Conservation (phyloP, 139 green algal species). For the Desmodesmus armatus region DNA sequence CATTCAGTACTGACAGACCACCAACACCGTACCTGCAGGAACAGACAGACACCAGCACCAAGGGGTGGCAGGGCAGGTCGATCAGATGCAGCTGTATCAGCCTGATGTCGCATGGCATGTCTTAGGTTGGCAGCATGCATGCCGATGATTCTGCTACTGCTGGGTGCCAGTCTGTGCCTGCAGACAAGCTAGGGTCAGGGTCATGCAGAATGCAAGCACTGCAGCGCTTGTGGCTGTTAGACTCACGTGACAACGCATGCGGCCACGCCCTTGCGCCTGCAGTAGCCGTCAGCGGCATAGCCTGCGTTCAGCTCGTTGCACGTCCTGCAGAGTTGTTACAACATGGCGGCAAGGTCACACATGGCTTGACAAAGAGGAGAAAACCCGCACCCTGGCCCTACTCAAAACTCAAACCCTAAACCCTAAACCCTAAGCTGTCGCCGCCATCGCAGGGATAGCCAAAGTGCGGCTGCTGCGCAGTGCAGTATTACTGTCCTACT, state of each 20-base stretch:
- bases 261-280: slow-evolving; percentile 56
- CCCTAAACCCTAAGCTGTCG: too few species aligned
- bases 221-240: too few species aligned
- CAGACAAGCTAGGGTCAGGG: neutral
- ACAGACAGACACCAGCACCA: too few species aligned
- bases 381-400: too few species aligned
- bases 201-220: neutral
- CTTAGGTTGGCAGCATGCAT: neutral
- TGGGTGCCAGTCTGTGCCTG: neutral
- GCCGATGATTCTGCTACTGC: neutral
- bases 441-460: neutral
- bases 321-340: too few species aligned
- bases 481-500: too few species aligned
- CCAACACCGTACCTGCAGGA: slow-evolving; percentile 89
- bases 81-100: neutral
- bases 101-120: neutral
- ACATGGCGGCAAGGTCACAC: too few species aligned
- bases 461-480: neutral
- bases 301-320: slow-evolving; percentile 93
- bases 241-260: slow-evolving; percentile 67
- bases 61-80: too few species aligned
- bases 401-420: too few species aligned
- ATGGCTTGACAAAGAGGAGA: too few species aligned
- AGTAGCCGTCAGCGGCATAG: slow-evolving; percentile 84
- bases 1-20: slow-evolving; percentile 50